A percentile compares a stretch with the other conserved stretches of the same genome.
Conservation (phyloP, 768 basidiomycete genomes). For the Boletus speciosus region DNA sequence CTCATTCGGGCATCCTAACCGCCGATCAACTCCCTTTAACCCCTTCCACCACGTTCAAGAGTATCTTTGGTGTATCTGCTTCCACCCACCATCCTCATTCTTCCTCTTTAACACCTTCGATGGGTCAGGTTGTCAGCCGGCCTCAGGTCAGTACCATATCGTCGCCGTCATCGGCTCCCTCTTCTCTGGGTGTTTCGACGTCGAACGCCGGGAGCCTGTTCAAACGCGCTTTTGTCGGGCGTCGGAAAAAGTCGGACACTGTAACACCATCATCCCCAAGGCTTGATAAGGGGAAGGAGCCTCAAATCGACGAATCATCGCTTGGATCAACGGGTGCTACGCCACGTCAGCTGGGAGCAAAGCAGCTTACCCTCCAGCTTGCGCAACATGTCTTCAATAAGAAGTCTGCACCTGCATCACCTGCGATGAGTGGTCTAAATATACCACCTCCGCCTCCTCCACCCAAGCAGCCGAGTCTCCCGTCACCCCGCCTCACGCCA, state of each 20-base stretch:
- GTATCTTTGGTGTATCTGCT: slow-evolving; percentile 26
- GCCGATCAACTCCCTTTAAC: slow-evolving; percentile 42
- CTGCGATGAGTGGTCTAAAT: slow-evolving; percentile 29
- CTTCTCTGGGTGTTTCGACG: slow-evolving; percentile 19
- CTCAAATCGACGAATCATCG: slow-evolving; percentile 16
- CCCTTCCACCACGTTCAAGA: slow-evolving; percentile 36
- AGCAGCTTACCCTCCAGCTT: slow-evolving; percentile 39
- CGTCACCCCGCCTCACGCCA: slow-evolving; percentile 24
- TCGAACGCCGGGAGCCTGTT: slow-evolving; percentile 27
- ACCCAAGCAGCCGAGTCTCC: slow-evolving; percentile 30
- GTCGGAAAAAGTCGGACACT: slow-evolving; percentile 32
- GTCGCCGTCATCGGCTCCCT: slow-evolving; percentile 29
- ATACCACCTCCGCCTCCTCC: slow-evolving; percentile 37
- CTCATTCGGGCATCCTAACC: slow-evolving; percentile 40
- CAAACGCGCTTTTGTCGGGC: slow-evolving; percentile 31
- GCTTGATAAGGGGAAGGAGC: slow-evolving; percentile 21
- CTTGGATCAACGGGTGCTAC: slow-evolving; percentile 8
- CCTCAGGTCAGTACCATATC: slow-evolving; percentile 23
- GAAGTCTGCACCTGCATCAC: slow-evolving; percentile 33
- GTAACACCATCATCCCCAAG: slow-evolving; percentile 18
- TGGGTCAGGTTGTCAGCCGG: slow-evolving; percentile 36
- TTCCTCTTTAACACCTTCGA: slow-evolving; percentile 27
- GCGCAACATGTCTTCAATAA: slow-evolving; percentile 48
- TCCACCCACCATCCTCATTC: slow-evolving; percentile 22
- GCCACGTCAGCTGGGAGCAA: slow-evolving; percentile 28